Evolutionary conservation across 2,329 filamentous ascomycete genomes (phyloP), one percentile per base, ranked within the genome.

Genomic region (Botrytis squamosa): DNA sequence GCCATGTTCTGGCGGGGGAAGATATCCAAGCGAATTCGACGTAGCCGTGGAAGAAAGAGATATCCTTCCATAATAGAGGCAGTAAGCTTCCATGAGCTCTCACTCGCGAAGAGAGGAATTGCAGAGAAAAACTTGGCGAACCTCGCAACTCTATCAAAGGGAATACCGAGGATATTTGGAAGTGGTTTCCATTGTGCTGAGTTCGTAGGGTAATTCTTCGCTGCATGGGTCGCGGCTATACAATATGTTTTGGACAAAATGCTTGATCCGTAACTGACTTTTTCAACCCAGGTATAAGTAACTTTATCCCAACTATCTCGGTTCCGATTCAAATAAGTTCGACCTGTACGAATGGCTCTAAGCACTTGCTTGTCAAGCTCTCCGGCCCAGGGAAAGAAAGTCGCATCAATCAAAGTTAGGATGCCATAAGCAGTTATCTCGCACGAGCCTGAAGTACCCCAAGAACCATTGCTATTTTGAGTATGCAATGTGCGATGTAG

Each of bases 231-330:
- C 20, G 57, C 57, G 22, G 69, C 52, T 49, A 71, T 25, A n/a
- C 40, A 44, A 71, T 71, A 63, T 42, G 12, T 49, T 71, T 33
- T 29, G 20, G 57, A 60, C 7, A 71, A 52, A 6, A 71, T 25
- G 8, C 59, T 62, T 59, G 40, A 71, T 46, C 55, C 38, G 36
- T 71, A 71, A 12, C n/a, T 38, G 12, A 71, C 33, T 29, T 71
- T 71, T 46, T 64, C 69, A 18, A 52, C 40, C 69, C 57, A 71
- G 16, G 42, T 40, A n/a, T 63, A 42, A 40, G 60, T 63, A 25
- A n/a, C 7, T 3, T 63, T 42, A 8, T 63, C 22, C 38, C 60
- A 42, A 63, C 38, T n/a, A 63, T 18, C 60, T 63, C 10, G 60
- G 25, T 63, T 38, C 25, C 42, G 36, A 16, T 42, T 40, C 60